Evolutionary conservation across 257 asterid species (phyloP), one percentile per base, ranked within the genome.

Genomic region (Ilex asprella): DNA sequence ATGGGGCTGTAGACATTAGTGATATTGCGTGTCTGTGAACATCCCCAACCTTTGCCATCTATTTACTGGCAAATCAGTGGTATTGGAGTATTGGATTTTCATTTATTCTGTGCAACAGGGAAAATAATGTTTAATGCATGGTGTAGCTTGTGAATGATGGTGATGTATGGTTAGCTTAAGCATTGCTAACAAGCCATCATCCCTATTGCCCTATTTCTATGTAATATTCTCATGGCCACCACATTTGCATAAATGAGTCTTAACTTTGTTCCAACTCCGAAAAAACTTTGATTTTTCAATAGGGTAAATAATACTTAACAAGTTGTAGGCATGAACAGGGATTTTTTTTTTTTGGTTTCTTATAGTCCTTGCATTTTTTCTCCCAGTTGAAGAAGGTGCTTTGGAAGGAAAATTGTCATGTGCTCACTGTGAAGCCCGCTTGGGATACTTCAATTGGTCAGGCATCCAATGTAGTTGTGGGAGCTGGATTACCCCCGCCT

Each of bases 381-480:
- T 2, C 62, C 44, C 88, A 89, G 99, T 89, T 15, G 84, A 75
- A 81, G 97, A 89, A 70, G 99, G 97, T 60, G 88, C 79, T 46
- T 67, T 89, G 58, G 97, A 89, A 82, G 99, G 97, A 29, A 92
- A 89, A 84, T 89, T 93, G 61, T 4, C 62, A 65, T 93, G 97
- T 59, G 69, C 65, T 49, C 87, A 89, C 57, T 93, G 99, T 56
- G 97, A 87, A 72, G 86, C 89, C 14, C 94, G 97, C 7, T 67
- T 93, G 60, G 99, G 99, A 59, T 83, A 89, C 89, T 93, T 93
- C 81, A 93, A 89, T 81, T 89, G 99, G 96, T 75, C 89, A 0
- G 97, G 99, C 68, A 84, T 93, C 70, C 97, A 93, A 70, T 93
- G 99, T 88, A 89, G 90, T 64, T 93, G 99, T 9, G 96, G 97